A percentile compares a stretch with the other conserved stretches of the same genome.
phyloP scores from a whole-genome alignment of 768 basidiomycete genomes.

The Panus rudis region DNA sequence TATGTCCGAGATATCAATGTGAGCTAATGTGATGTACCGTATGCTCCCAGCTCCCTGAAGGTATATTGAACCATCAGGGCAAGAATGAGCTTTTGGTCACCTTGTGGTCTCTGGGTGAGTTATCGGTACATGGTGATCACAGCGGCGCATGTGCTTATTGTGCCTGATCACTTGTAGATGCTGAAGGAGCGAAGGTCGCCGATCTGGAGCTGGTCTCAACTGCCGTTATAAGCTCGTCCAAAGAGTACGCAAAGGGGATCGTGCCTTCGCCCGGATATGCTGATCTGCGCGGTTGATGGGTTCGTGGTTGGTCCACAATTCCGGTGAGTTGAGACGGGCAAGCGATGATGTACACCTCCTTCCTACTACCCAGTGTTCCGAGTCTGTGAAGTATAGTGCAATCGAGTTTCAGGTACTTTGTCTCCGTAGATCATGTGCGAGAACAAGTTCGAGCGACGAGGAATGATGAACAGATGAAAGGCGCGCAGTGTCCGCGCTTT shows the following conservation, averaged over 20 bases:
- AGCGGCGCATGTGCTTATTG: no score
- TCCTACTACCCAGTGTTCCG: no score
- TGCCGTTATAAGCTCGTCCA: constrained; percentile 11
- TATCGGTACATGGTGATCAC: background rate
- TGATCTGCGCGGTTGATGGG: constrained; percentile 1
- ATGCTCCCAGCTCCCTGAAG: constrained; percentile 21
- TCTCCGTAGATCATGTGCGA: no score
- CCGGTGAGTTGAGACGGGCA: no score
- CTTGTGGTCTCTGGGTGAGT: constrained; percentile 19
- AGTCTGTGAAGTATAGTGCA: no score
- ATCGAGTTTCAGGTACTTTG: no score
- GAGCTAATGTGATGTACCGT: constrained; percentile 15
- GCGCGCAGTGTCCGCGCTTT: no score
- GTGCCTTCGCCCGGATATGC: constrained; percentile 5
- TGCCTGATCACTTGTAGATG: constrained; percentile 7
- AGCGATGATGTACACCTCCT: no score
- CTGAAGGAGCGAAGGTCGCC: constrained; percentile 15
- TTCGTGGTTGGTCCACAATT: no score
- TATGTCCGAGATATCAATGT: background rate
- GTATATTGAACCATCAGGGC: constrained; percentile 23
- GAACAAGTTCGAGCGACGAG: no score
- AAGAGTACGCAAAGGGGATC: constrained; percentile 4
- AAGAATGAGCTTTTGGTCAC: constrained; percentile 19
- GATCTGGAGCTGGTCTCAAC: constrained; percentile 14
- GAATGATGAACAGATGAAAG: no score